These are phyloP conservation scores for Sclerotinia nivalis DNA, from an alignment of 2,329 filamentous ascomycete species.

Conservation along the genomic window DNA sequence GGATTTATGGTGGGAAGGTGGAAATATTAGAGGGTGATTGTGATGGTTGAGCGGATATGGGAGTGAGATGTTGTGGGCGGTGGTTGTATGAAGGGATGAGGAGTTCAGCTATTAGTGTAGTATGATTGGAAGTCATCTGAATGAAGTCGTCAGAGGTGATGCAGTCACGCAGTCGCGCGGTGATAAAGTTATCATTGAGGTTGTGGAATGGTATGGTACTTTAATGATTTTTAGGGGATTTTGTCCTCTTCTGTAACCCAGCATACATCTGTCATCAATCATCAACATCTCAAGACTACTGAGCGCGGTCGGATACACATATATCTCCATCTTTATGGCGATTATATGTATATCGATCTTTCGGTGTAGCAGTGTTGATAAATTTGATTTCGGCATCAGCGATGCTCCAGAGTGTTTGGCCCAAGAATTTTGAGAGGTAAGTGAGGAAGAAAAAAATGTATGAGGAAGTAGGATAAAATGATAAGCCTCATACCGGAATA, in stretches of 20 bases:
- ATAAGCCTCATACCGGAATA: no score
- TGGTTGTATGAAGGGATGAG: not conserved
- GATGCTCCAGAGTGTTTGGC: not conserved
- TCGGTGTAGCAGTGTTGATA: not conserved
- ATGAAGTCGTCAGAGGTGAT: not conserved
- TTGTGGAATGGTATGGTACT: not conserved
- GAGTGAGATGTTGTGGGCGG: not conserved
- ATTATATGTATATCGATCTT: not conserved
- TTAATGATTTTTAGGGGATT: not conserved
- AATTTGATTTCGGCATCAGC: not conserved
- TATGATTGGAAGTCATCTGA: not conserved
- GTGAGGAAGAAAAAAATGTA: no score
- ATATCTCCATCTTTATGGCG: not conserved
- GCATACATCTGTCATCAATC: not conserved
- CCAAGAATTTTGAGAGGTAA: no score
- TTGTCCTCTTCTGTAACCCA: not conserved
- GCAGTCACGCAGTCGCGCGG: no score
- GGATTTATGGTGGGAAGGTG: no score
- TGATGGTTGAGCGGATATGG: not conserved
- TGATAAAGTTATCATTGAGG: not conserved
- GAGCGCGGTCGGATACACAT: not conserved
- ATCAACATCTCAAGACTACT: not conserved
- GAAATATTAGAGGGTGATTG: no score
- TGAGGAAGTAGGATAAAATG: no score
- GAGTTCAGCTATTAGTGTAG: not conserved